Base-by-base conservation (phyloP, 2,329 filamentous ascomycete species). In the Fusarium sp. region DNA sequence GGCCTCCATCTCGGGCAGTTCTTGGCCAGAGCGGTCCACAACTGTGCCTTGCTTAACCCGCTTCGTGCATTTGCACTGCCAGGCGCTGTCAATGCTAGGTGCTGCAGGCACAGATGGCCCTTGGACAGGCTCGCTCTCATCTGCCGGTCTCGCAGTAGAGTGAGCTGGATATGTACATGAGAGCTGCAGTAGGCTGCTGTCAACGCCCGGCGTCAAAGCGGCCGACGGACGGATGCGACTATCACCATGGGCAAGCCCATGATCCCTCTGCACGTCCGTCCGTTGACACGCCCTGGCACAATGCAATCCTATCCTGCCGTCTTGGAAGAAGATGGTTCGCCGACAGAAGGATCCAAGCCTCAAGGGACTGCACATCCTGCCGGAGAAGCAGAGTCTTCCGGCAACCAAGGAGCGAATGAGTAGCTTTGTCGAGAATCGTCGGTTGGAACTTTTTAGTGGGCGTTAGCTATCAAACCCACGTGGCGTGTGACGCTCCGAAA, bases 401-500 rank as follows among this genome's bases (percentile, higher is more conserved):
- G 46, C 33, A 38, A 31, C 60, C n/a, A 40, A 55, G 57, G 27
- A 53, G 49, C 58, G 23, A 46, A 46, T 46, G 64, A 53, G 60
- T 64, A 56, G 50, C 31, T 59, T 36, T 38, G 64, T 51, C 31
- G 58, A 62, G 50, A 68, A 68, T 72, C 65, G 51, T 49, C 65
- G 51, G 59, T 58, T 50, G 53, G 59, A 71, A 55, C 54, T 64
- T 65, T 18, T 16, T 64, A 62, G 64, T 38, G 60, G 53, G 44
- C 46, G 57, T 74, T 64, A 69, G 60, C 57, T 33, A 63, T 69
- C 58, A 65, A 66, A 62, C 46, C 70, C 72, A 74, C 72, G 72
- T 74, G 72, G 72, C 72, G 65, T 73, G 62, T 65, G 69, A 71
- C 65, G 61, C 58, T 23, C 54, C 46, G 44, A 36, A 50, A 61